phyloP scores from a whole-genome alignment of 257 asterid genomes.

The Ilex asprella region DNA sequence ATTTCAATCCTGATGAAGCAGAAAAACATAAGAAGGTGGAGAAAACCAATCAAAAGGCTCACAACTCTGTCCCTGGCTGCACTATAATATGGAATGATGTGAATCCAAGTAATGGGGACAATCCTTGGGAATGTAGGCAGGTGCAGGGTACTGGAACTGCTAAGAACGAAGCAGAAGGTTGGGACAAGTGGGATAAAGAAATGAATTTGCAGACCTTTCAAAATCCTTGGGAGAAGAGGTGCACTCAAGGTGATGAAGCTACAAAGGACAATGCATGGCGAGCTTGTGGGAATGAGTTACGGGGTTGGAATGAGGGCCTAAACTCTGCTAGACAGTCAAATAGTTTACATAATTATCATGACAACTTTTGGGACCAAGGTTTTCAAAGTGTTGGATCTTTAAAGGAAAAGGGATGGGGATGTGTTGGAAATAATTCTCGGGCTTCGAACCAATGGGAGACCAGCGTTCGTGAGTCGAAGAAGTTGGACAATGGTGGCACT shows the following conservation, averaged over 20 bases:
- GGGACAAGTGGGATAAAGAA: slow-evolving; percentile 40
- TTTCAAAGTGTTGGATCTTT: slow-evolving; percentile 12
- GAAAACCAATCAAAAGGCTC: slow-evolving; percentile 18
- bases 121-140: slow-evolving; percentile 56
- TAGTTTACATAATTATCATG: slow-evolving; percentile 11
- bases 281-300: slow-evolving; percentile 33
- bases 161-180: slow-evolving; percentile 27
- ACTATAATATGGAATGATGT: slow-evolving; percentile 17
- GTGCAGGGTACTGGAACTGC: slow-evolving; percentile 15
- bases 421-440: slow-evolving; percentile 24
- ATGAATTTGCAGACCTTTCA: slow-evolving; percentile 21
- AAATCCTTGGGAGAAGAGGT: slow-evolving; percentile 60
- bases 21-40: slow-evolving; percentile 23
- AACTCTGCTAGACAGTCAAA: slow-evolving; percentile 14
- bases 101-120: slow-evolving; percentile 19
- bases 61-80: slow-evolving; percentile 8
- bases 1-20: slow-evolving; percentile 50
- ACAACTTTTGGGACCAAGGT: slow-evolving; percentile 22
- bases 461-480: slow-evolving; percentile 21
- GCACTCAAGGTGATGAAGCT: slow-evolving; percentile 24
- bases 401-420: slow-evolving; percentile 38
- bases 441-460: slow-evolving; percentile 22
- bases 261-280: slow-evolving; percentile 40
- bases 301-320: slow-evolving; percentile 30
- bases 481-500: slow-evolving; percentile 20